Conservation (phyloP, 441 rosid species). For the Adansonia madagascariensis region DNA sequence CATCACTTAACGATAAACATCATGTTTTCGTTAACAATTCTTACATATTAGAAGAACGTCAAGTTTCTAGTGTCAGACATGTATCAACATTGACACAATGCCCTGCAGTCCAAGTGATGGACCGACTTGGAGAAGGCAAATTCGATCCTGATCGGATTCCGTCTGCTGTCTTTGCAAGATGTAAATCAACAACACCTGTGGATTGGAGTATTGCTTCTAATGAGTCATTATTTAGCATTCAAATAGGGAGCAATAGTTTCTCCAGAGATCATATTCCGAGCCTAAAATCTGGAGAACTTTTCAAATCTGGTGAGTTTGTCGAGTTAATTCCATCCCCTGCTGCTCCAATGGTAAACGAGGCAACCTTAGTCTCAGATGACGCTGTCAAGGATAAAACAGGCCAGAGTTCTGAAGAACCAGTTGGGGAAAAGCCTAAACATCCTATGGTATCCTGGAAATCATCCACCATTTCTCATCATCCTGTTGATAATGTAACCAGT, state of each 20-base stretch:
- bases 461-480: slow-evolving; percentile 33
- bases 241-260: slow-evolving; percentile 53
- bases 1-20: neutral
- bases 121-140: slow-evolving; percentile 42
- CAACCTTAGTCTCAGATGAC: slow-evolving; percentile 23
- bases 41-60: slow-evolving; percentile 32
- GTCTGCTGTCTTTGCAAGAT: slow-evolving; percentile 47
- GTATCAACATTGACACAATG: slow-evolving; percentile 49
- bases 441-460: slow-evolving; percentile 36
- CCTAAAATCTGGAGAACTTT: slow-evolving; percentile 39
- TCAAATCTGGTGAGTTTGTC: slow-evolving; percentile 47
- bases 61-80: slow-evolving; percentile 41
- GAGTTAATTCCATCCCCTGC: slow-evolving; percentile 39
- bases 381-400: slow-evolving; percentile 9
- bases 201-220: slow-evolving; percentile 76
- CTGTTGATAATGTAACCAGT: slow-evolving; percentile 45
- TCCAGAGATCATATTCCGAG: slow-evolving; percentile 46
- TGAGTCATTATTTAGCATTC: slow-evolving; percentile 84
- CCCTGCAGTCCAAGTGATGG: slow-evolving; percentile 71
- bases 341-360: slow-evolving; percentile 22
- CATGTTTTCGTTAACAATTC: slow-evolving; percentile 8
- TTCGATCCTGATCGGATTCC: slow-evolving; percentile 59
- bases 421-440: slow-evolving; percentile 26
- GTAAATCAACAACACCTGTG: slow-evolving; percentile 28
- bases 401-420: slow-evolving; percentile 13